phyloP scores from a whole-genome alignment of 495 filamentous ascomycete genomes.

The Penicillium diatomitis region DNA sequence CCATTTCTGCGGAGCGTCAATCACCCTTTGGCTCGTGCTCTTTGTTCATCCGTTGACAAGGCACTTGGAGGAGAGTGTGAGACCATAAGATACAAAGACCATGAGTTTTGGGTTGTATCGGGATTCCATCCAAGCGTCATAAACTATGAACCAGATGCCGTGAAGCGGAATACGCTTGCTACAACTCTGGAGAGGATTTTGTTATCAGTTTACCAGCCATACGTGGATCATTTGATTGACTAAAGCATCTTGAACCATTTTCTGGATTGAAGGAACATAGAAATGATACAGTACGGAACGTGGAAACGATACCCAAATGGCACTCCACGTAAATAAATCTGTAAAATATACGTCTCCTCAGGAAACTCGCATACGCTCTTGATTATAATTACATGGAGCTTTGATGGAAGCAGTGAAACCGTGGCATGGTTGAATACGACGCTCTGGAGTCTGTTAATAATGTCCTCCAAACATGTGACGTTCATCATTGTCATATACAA shows the following conservation, averaged over 20 bases:
- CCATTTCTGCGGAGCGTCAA: not conserved
- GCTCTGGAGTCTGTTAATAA: not conserved
- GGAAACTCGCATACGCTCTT: not conserved
- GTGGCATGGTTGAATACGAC: not conserved
- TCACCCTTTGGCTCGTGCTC: not conserved
- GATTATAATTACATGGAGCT: not conserved
- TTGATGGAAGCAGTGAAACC: not conserved
- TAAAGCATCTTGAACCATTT: not conserved
- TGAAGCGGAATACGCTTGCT: slow-evolving; percentile 1
- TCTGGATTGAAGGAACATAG: not conserved
- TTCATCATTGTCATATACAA: not conserved
- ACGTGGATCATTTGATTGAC: not conserved
- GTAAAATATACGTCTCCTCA: not conserved
- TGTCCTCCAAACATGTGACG: not conserved
- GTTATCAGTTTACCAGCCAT: slow-evolving; percentile 1
- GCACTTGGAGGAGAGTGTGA: not conserved
- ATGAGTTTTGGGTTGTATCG: not conserved
- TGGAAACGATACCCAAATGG: not conserved
- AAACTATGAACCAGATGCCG: not conserved
- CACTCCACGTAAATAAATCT: not conserved
- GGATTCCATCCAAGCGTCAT: slow-evolving; percentile 1
- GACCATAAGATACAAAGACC: not conserved
- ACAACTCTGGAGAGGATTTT: slow-evolving; percentile 1
- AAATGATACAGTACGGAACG: slow-evolving; percentile 1
- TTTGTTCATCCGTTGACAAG: not conserved